Evolutionary conservation across 2,329 filamentous ascomycete genomes (phyloP), one percentile per base, ranked within the genome.

Genomic region (Colletotrichum incanum): DNA sequence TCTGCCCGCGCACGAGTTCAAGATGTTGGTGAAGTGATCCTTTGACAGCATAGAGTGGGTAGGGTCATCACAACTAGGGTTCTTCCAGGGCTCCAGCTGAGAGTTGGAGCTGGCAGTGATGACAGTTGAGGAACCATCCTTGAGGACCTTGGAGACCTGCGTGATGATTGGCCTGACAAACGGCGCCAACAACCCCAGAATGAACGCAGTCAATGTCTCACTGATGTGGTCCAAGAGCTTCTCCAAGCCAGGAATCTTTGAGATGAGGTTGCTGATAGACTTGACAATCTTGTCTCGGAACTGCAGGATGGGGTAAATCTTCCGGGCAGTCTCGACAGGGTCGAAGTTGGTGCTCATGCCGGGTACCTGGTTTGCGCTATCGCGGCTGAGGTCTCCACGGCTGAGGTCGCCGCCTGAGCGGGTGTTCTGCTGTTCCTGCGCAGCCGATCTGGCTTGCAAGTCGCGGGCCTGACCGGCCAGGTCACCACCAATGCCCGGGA

Each of bases 271-370:
- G 78, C 91, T 94, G 81, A 99, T 95, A 50, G 92, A 90, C 76
- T 94, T 94, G 62, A 98, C 95, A 66, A 99, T 95, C 78, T 93
- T 96, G 85, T 99, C 96, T 72, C 96, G 90, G 86, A 98, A 99
- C 72, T 94, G 89, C 0, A 99, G 88, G 72, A 99, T 98, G 0
- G 96, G 96, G 78, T 98, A 98, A 75, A 99, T 98, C 83, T 97
- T 91, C 49, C 88, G 86, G 18, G 93, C 89, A 0, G 92, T 93
- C 81, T 94, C 92, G 76, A 93, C 89, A 0, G 93, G 92, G 77
- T 98, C 95, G 72, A 97, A 94, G 78, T 88, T 86, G 18, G 90
- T 86, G 77, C 90, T 93, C 87, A 95, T 94, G 7, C 93, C 94
- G 26, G 93, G 93, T 12, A 95, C 90, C 18, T 90, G 83, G 74